Evolutionary conservation across 768 basidiomycete genomes (phyloP).

Genomic region (Candolleomyces aberdarensis): DNA sequence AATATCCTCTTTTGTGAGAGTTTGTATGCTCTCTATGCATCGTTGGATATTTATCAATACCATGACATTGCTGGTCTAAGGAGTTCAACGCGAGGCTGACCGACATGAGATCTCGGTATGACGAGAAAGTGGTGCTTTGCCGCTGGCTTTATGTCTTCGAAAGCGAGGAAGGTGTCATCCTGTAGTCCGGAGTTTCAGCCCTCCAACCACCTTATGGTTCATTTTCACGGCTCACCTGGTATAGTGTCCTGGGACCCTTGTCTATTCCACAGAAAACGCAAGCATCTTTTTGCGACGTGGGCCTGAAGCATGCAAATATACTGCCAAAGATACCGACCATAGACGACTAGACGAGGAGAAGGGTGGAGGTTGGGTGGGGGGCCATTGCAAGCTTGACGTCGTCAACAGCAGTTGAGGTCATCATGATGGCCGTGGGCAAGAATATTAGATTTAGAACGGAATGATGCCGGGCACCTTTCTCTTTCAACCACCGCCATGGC

Average conservation of each 20-base stretch:
- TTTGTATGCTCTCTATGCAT: constrained; percentile 50
- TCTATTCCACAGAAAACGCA: background rate
- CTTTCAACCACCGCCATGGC: constrained; percentile 56
- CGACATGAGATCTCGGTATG: constrained; percentile 50
- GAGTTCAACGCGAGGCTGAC: constrained; percentile 25
- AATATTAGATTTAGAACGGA: background rate
- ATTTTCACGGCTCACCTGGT: background rate
- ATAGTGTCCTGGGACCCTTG: background rate
- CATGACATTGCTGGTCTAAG: too few relatives aligned
- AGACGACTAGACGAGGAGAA: background rate
- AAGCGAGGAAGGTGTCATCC: constrained; percentile 50
- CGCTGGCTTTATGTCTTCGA: constrained; percentile 49
- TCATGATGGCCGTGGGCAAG: background rate
- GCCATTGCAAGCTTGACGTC: background rate
- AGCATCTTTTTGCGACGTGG: background rate
- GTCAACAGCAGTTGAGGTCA: background rate
- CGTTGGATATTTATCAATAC: background rate
- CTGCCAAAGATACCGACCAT: background rate
- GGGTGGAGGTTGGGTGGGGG: background rate
- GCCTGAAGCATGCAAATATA: background rate
- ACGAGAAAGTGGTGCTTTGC: constrained; percentile 47
- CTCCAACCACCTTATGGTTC: too few relatives aligned
- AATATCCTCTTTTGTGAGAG: constrained; percentile 41
- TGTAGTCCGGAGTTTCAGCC: constrained; percentile 14
- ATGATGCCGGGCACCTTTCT: background rate